phyloP scores from a whole-genome alignment of 1,139 yeast species.

The Yamadazyma dendronema region DNA sequence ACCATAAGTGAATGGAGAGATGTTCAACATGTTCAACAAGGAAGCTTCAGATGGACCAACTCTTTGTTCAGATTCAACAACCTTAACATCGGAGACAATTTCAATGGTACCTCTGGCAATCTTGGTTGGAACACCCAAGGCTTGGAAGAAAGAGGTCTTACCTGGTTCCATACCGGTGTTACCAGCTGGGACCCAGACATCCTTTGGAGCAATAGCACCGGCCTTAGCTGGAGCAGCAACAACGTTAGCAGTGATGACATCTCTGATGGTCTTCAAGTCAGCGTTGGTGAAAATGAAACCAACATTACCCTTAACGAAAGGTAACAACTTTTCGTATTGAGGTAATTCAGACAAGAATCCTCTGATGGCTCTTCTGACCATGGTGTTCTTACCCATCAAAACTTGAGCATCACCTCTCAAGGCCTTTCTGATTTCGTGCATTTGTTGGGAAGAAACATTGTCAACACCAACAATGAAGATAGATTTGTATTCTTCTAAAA shows the following conservation, averaged over 20 bases:
- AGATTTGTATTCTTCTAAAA: slow-evolving; percentile 95
- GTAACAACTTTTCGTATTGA: slow-evolving; percentile 92
- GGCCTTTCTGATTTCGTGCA: slow-evolving; percentile 98
- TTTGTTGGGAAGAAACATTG: slow-evolving; percentile 99
- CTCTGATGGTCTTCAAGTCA: slow-evolving; percentile 92
- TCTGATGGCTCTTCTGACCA: slow-evolving; percentile 99
- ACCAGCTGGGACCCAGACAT: slow-evolving; percentile 97
- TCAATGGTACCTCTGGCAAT: slow-evolving; percentile 99
- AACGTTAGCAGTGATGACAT: slow-evolving; percentile 80
- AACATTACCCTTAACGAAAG: slow-evolving; percentile 95
- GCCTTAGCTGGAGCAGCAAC: slow-evolving; percentile 99
- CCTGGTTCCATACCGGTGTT: slow-evolving; percentile 99
- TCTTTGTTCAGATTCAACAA: slow-evolving; percentile 78
- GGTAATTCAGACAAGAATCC: slow-evolving; percentile 92
- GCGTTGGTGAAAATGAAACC: slow-evolving; percentile 99
- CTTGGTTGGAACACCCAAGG: slow-evolving; percentile 99
- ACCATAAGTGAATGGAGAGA: slow-evolving; percentile 99
- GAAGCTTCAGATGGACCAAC: slow-evolving; percentile 99
- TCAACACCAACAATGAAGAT: slow-evolving; percentile 99
- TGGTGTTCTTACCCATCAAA: slow-evolving; percentile 99
- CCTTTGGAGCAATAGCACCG: slow-evolving; percentile 98
- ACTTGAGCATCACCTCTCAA: slow-evolving; percentile 94
- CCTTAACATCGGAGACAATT: slow-evolving; percentile 95
- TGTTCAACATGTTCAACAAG: slow-evolving; percentile 98
- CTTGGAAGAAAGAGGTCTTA: slow-evolving; percentile 99